Evolutionary conservation across 1,139 yeast species (phyloP).

Genomic region (Casaregolazyma lundiana): DNA sequence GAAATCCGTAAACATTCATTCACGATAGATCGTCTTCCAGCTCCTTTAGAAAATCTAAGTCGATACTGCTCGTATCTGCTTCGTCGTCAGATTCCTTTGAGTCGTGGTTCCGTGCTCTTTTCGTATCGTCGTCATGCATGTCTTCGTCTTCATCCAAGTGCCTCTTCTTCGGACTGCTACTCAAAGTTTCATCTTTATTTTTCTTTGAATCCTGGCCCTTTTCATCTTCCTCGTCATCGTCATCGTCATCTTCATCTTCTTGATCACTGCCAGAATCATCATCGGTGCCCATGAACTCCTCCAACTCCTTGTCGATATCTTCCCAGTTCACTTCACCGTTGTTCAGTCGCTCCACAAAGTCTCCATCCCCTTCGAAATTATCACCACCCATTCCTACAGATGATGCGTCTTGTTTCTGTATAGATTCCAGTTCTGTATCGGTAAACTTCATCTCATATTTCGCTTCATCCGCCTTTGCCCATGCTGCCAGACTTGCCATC

Average conservation of each 20-base stretch:
- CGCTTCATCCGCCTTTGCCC: conserved; percentile 67
- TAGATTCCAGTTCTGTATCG: conserved; percentile 11
- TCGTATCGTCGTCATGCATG: conserved; percentile 15
- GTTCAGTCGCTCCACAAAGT: conserved; percentile 30
- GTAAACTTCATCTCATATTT: conserved; percentile 48
- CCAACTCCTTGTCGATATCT: conserved; percentile 36
- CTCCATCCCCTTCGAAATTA: conserved; percentile 26
- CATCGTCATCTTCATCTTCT: conserved; percentile 25
- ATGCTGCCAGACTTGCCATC: conserved; percentile 73
- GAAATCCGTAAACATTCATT: background rate
- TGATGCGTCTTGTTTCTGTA: conserved; percentile 3
- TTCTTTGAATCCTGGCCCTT: conserved; percentile 20
- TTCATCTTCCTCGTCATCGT: conserved; percentile 16
- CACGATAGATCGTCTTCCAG: conserved; percentile 30
- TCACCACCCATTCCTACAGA: conserved; percentile 27
- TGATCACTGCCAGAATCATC: conserved; percentile 31
- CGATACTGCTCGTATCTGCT: conserved; percentile 19
- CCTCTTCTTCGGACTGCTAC: conserved; percentile 1
- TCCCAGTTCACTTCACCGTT: conserved; percentile 37
- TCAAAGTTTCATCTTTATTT: conserved; percentile 16
- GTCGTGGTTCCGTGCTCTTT: conserved; percentile 24
- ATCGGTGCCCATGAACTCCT: conserved; percentile 34
- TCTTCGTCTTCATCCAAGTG: conserved; percentile 20
- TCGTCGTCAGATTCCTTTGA: conserved; percentile 33
- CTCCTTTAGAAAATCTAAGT: conserved; percentile 40